These are phyloP conservation scores for Talaromyces sp. DNA, from an alignment of 2,329 filamentous ascomycete genomes.

Conservation along the genomic window DNA sequence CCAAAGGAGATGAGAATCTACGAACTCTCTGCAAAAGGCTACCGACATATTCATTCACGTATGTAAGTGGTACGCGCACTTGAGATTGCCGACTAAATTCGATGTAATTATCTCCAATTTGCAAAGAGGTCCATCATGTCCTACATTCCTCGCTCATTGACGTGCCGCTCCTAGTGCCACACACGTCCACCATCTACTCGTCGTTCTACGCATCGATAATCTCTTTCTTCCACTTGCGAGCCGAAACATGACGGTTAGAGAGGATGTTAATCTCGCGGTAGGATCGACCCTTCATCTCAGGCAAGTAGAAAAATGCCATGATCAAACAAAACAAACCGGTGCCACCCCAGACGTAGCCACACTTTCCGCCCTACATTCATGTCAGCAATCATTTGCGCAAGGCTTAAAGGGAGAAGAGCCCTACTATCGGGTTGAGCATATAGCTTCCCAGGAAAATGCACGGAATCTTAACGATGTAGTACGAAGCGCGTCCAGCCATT, in stretches of 20 bases:
- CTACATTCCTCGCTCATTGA: too few relatives aligned
- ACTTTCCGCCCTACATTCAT: slow-evolving; percentile 15
- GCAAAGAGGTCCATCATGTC: too few relatives aligned
- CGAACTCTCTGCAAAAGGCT: too few relatives aligned
- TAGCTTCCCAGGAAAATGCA: slow-evolving; percentile 60
- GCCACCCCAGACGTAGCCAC: slow-evolving; percentile 26
- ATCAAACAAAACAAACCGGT: slow-evolving; percentile 10
- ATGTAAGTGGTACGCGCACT: too few relatives aligned
- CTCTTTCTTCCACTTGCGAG: slow-evolving; percentile 21
- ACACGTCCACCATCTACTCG: too few relatives aligned
- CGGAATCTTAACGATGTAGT: slow-evolving; percentile 63
- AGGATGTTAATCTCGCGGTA: slow-evolving; percentile 38
- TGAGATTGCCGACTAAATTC: too few relatives aligned
- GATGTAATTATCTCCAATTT: too few relatives aligned
- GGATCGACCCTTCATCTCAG: slow-evolving; percentile 30
- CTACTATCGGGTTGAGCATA: slow-evolving; percentile 50
- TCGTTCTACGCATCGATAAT: slow-evolving; percentile 56
- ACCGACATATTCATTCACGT: too few relatives aligned
- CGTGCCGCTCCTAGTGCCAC: too few relatives aligned
- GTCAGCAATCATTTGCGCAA: too few relatives aligned
- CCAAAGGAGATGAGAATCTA: too few relatives aligned
- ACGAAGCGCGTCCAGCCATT: slow-evolving; percentile 51
- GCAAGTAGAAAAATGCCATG: slow-evolving; percentile 3
- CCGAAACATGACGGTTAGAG: slow-evolving; percentile 32
- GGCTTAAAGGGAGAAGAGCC: too few relatives aligned